Evolutionary conservation across 495 filamentous ascomycete genomes (phyloP).

Genomic region (Cryomyces minteri): DNA sequence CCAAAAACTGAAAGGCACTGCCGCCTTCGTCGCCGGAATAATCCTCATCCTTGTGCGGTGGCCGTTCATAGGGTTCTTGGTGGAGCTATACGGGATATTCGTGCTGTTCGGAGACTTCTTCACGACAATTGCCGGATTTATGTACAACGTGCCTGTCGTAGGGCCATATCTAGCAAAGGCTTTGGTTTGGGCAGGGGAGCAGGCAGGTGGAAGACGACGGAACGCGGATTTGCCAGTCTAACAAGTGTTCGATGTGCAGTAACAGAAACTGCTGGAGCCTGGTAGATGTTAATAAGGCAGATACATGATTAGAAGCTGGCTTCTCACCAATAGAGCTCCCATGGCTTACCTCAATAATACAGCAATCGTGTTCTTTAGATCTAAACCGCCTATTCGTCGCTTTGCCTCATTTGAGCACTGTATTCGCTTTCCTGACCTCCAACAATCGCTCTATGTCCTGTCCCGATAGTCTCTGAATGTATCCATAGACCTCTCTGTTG

Average conservation of each 20-base stretch:
- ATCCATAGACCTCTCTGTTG: conserved; percentile 71
- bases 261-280: no score
- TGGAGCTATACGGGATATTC: conserved; percentile 85
- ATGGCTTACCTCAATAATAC: no score
- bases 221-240: conserved; percentile 26
- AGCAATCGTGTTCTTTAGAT: conserved; percentile 10
- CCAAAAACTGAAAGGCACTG: conserved; percentile 82
- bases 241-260: not conserved
- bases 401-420: conserved; percentile 57
- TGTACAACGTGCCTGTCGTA: conserved; percentile 65
- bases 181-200: conserved; percentile 30
- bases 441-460: conserved; percentile 72
- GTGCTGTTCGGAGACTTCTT: conserved; percentile 92
- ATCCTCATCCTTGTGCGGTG: conserved; percentile 71
- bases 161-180: conserved; percentile 60
- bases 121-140: conserved; percentile 77
- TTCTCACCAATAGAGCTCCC: no score
- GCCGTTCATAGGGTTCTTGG: conserved; percentile 72
- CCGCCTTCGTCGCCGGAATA: conserved; percentile 73
- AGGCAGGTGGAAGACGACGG: conserved; percentile 40
- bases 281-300: not conserved
- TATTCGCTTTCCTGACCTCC: conserved; percentile 78
- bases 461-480: conserved; percentile 56
- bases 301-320: not conserved
- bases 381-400: no score